Conservation (phyloP, 305 asterid genomes). For the Fraxinus baroniana region DNA sequence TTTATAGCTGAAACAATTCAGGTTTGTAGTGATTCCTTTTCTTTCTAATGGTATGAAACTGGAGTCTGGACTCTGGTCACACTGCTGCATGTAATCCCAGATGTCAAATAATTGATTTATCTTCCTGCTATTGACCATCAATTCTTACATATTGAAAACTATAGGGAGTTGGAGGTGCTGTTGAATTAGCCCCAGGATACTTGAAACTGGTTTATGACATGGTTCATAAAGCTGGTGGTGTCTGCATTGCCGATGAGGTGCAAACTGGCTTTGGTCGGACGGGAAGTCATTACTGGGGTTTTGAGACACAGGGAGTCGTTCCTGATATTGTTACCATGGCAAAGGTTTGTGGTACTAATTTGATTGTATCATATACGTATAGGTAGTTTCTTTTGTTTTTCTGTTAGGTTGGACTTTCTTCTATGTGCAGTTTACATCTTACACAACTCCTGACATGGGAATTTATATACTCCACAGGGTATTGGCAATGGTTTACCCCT, state of each 20-base stretch:
- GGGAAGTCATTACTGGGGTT: constrained; percentile 96
- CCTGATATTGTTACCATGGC: constrained; percentile 99
- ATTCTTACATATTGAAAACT: constrained; percentile 25
- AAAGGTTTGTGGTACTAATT: constrained; percentile 46
- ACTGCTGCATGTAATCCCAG: background rate
- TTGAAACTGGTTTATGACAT: constrained; percentile 80
- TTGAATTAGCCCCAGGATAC: constrained; percentile 95
- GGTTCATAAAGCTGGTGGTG: constrained; percentile 89
- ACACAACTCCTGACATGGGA: constrained; percentile 11
- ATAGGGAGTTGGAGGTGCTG: constrained; percentile 98
- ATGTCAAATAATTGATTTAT: background rate
- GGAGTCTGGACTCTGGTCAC: background rate
- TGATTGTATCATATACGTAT: background rate
- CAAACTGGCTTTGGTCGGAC: constrained; percentile 98
- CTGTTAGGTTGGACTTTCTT: constrained; percentile 3
- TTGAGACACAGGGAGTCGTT: constrained; percentile 84
- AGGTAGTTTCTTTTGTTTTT: background rate
- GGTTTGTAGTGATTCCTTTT: constrained; percentile 40
- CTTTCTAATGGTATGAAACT: constrained; percentile 15
- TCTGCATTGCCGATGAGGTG: constrained; percentile 97
- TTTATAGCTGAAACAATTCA: constrained; percentile 97
- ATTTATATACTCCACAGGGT: constrained; percentile 50
- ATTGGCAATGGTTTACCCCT: constrained; percentile 93
- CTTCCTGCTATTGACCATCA: constrained; percentile 18
- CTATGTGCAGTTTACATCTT: background rate